Percentiles rank a stretch among this genome's conserved stretches.
phyloP scores from a whole-genome alignment of 2,329 filamentous ascomycete species.

The Orbilia ellipsospora region DNA sequence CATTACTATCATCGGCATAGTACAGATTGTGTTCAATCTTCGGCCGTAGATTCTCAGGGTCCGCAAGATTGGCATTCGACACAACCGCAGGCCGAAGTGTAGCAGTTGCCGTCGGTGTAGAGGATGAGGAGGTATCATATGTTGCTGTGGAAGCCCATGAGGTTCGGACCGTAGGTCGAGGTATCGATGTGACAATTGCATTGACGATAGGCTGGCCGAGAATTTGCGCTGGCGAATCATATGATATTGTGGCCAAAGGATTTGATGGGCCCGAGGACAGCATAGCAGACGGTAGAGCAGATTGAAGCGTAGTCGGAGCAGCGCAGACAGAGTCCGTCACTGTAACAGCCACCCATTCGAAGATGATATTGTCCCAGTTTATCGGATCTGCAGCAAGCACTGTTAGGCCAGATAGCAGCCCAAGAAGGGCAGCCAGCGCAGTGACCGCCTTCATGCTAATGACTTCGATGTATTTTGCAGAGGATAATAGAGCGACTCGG shows the following conservation, averaged over 20 bases:
- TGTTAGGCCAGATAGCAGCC: constrained; percentile 2
- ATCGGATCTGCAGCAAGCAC: constrained; percentile 31
- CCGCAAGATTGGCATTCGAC: constrained; percentile 31
- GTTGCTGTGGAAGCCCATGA: constrained; percentile 36
- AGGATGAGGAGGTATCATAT: constrained; percentile 8
- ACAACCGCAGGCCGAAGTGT: constrained; percentile 39
- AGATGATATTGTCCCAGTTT: constrained; percentile 42
- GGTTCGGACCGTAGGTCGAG: constrained; percentile 24
- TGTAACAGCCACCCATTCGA: constrained; percentile 49
- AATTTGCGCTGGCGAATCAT: constrained; percentile 30
- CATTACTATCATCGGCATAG: constrained; percentile 42
- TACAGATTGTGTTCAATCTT: constrained; percentile 36
- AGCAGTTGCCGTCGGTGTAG: constrained; percentile 26
- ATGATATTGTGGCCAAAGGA: constrained; percentile 22
- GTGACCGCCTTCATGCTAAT: constrained; percentile 18
- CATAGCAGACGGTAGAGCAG: neutral
- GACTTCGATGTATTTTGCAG: neutral
- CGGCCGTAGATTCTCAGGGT: constrained; percentile 42
- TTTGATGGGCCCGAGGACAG: neutral
- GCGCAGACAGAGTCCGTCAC: constrained; percentile 20
- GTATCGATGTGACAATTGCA: constrained; percentile 30
- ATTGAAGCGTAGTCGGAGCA: neutral
- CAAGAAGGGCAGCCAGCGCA: constrained; percentile 34
- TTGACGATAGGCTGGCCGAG: constrained; percentile 32
- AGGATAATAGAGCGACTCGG: neutral